Base-by-base conservation (phyloP, 257 asterid genomes). In the Parsonsia alboflavescens region DNA sequence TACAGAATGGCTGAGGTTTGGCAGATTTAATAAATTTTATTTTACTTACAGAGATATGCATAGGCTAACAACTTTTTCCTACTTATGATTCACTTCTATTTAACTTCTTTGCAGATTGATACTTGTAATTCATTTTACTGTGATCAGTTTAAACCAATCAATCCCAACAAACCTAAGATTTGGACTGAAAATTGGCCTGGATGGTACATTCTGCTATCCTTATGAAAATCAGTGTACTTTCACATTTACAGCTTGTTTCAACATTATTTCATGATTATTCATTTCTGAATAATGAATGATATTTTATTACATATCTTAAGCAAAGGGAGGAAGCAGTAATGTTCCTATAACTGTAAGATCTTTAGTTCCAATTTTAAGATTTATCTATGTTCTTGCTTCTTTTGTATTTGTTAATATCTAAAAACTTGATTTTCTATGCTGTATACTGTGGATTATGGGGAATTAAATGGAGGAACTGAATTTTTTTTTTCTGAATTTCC, bases 141-240 rank as follows among this genome's bases (percentile, higher is more conserved):
- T 74, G 97, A 93, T 71, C 76, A 84, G 61, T 93, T 88, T 88
- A 88, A 89, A 75, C 96, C 97, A 75, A 80, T 82, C 73, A 85
- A 93, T 76, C 96, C 96, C 45, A 76, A 87, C 78, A 88, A 79
- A 79, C 98, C 98, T 48, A 91, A 88, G 81, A 73, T 93, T 72
- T 93, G 98, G 98, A 93, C 98, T 15, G 98, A 93, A 81, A 93
- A 93, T 84, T 93, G 98, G 98, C 96, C 97, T 42, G 98, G 98
- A 79, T 93, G 98, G 98, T 93, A 65, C 85, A 46, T 86, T 81
- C 66, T 75, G 50, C 70, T 65, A 30, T 36, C 46, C 69, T 33
- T 36, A 62, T 16, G 24, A 16, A 8, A 33, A 63, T 33, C 13
- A 33, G 13, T 11, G 6, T 30, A 63, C 48, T 13, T 33, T 33